Evolutionary conservation across 441 rosid species (phyloP).

Genomic region (Populus tomentosa): DNA sequence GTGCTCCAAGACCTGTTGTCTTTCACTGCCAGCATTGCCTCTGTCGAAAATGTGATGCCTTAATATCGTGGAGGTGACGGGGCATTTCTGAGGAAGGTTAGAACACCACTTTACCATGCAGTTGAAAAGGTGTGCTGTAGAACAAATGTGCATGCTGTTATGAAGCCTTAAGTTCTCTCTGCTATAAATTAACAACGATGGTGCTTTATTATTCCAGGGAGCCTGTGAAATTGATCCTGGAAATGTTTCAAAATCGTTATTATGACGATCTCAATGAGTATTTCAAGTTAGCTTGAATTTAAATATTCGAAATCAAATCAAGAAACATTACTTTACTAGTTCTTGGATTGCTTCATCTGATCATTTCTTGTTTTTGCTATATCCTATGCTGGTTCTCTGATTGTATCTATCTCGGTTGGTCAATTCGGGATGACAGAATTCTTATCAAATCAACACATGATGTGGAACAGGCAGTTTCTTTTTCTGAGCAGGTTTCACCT

Average conservation of each 20-base stretch:
- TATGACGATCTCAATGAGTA: background rate
- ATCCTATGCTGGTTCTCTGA: background rate
- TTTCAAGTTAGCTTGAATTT: background rate
- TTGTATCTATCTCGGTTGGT: no score
- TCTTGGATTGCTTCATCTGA: background rate
- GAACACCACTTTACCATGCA: constrained; percentile 66
- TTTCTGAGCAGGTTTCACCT: background rate
- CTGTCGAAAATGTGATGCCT: constrained; percentile 76
- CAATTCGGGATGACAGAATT: background rate
- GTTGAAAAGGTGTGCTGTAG: constrained; percentile 47
- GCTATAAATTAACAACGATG: no score
- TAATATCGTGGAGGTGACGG: constrained; percentile 80
- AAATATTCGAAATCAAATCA: background rate
- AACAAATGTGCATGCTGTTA: no score
- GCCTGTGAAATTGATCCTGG: background rate
- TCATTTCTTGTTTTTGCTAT: background rate
- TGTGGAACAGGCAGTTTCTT: background rate
- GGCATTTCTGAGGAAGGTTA: constrained; percentile 68
- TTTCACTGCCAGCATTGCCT: constrained; percentile 70
- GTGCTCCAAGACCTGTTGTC: constrained; percentile 76
- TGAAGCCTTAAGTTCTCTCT: no score
- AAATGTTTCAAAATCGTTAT: background rate
- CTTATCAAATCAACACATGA: background rate
- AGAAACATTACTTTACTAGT: background rate
- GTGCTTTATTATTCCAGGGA: no score